phyloP scores from a whole-genome alignment of 805 yeast species.

The Candida nanaspora region DNA sequence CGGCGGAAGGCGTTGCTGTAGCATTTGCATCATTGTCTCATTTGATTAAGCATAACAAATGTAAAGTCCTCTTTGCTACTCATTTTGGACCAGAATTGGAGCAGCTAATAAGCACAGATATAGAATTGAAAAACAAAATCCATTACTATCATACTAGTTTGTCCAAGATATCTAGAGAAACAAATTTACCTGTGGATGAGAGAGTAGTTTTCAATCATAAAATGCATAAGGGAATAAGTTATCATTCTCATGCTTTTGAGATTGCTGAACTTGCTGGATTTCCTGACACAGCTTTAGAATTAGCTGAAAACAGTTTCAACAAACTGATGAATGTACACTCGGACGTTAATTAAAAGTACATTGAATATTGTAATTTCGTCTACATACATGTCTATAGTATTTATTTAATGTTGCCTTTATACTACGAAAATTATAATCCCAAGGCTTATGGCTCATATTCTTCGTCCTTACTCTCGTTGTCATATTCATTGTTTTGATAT shows the following conservation, averaged over 20 bases:
- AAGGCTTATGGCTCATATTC: constrained; percentile 3
- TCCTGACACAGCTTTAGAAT: constrained; percentile 48
- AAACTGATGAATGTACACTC: too few species aligned
- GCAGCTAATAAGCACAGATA: constrained; percentile 27
- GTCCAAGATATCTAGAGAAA: neutral
- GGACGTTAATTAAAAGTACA: constrained; percentile 1
- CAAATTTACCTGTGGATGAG: constrained; percentile 18
- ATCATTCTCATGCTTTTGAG: constrained; percentile 66
- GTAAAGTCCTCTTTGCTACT: constrained; percentile 83
- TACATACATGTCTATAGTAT: neutral
- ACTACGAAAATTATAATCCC: too few species aligned
- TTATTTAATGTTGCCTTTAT: too few species aligned
- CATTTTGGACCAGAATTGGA: constrained; percentile 62
- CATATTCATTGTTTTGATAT: constrained; percentile 12
- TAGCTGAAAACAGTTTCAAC: constrained; percentile 36
- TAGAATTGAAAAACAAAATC: constrained; percentile 17
- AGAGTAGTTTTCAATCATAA: constrained; percentile 45
- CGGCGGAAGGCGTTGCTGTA: constrained; percentile 75
- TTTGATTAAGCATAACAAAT: constrained; percentile 44
- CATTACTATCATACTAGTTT: constrained; percentile 18
- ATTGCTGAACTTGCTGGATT: constrained; percentile 78
- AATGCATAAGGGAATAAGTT: constrained; percentile 60
- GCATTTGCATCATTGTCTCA: constrained; percentile 70
- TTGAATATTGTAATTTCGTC: neutral
- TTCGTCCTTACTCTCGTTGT: constrained; percentile 20